Percentiles rank a stretch among this genome's conserved stretches.
Conservation (phyloP, 1,284 basidiomycete species). For the Microbotryum scabiosae region DNA sequence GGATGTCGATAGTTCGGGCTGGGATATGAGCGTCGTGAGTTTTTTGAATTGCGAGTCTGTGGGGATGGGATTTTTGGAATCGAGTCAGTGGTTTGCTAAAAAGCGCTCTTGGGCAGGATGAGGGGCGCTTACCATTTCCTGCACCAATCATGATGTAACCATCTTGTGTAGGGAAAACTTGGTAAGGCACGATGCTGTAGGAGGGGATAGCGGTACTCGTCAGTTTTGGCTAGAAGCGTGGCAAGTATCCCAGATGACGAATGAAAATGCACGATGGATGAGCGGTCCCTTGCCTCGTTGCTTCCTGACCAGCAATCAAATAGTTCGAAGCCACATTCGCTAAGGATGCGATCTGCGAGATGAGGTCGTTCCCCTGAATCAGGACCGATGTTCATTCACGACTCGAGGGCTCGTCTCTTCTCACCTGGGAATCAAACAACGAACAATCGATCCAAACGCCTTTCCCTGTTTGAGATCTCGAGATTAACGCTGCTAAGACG, state of each 20-base stretch:
- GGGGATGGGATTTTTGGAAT: not conserved
- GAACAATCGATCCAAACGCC: slow-evolving; percentile 79
- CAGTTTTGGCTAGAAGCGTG: no score
- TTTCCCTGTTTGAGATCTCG: slow-evolving; percentile 70
- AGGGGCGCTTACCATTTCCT: slow-evolving; percentile 75
- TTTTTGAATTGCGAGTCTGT: slow-evolving; percentile 54
- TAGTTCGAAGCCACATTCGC: slow-evolving; percentile 92
- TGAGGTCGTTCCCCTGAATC: no score
- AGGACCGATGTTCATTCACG: no score
- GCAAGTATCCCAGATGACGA: not conserved
- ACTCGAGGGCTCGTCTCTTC: not conserved
- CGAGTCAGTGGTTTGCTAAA: no score
- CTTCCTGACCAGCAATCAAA: slow-evolving; percentile 77
- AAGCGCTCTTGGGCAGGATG: no score
- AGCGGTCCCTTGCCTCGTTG: slow-evolving; percentile 77
- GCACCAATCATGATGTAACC: slow-evolving; percentile 91
- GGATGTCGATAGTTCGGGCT: slow-evolving; percentile 53
- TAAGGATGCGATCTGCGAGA: slow-evolving; percentile 67
- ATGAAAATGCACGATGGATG: slow-evolving; percentile 47
- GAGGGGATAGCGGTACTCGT: no score
- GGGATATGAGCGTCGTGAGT: slow-evolving; percentile 51
- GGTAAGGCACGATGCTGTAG: slow-evolving; percentile 74
- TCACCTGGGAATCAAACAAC: slow-evolving; percentile 33
- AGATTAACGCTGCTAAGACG: slow-evolving; percentile 80
- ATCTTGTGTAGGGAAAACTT: slow-evolving; percentile 79